A percentile compares a stretch with the other conserved stretches of the same genome.
phyloP scores from a whole-genome alignment of 257 asterid genomes.

The Solanum dulcamara region DNA sequence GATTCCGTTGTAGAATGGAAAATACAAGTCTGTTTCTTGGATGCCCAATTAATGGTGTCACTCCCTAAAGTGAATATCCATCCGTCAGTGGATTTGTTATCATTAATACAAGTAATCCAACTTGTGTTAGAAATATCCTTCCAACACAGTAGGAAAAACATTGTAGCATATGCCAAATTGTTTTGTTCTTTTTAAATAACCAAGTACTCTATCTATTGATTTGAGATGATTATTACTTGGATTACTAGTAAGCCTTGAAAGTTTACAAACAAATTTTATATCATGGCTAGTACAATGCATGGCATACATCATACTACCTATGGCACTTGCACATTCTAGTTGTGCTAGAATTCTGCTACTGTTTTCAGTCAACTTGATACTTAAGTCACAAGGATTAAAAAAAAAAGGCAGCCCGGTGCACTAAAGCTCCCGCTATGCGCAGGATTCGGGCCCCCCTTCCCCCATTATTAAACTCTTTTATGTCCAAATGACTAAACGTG shows the following conservation, averaged over 20 bases:
- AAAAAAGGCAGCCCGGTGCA: too few relatives aligned
- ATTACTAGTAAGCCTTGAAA: too few relatives aligned
- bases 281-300: too few relatives aligned
- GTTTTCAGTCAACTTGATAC: not conserved
- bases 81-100: not conserved
- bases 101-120: not conserved
- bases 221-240: too few relatives aligned
- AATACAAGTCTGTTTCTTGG: not conserved
- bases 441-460: too few relatives aligned
- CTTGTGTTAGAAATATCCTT: not conserved
- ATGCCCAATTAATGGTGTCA: not conserved
- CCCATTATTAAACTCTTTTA: not conserved
- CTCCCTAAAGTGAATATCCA: fast-evolving
- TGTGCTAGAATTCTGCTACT: not conserved
- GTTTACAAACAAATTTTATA: too few relatives aligned
- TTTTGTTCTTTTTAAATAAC: too few relatives aligned
- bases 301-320: not conserved
- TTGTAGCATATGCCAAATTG: too few relatives aligned
- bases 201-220: too few relatives aligned
- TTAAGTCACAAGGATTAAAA: not conserved
- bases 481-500: not conserved
- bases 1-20: not conserved
- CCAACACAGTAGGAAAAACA: not conserved
- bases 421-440: too few relatives aligned
- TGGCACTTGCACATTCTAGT: not conserved